These are phyloP conservation scores for Phyllosticta paracitricarpa DNA, from an alignment of 2,329 filamentous ascomycete species.

Conservation along the genomic window DNA sequence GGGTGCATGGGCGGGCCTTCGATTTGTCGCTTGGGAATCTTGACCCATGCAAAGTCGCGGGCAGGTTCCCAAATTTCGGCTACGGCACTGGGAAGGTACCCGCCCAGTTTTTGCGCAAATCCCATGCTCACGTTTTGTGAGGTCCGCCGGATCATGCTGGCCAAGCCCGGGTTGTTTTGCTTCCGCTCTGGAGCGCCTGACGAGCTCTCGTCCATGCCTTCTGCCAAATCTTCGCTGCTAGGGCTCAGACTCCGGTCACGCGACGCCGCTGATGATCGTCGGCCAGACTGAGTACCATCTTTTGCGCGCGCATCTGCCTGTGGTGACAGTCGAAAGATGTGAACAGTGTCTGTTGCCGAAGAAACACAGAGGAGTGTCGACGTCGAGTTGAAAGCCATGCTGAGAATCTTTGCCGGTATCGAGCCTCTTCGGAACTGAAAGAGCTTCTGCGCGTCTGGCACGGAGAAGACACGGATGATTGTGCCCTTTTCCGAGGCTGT, in stretches of 20 bases:
- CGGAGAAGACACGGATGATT: constrained; percentile 89
- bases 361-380: constrained; percentile 92
- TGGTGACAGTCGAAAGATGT: constrained; percentile 70
- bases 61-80: constrained; percentile 97
- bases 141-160: constrained; percentile 84
- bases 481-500: constrained; percentile 97
- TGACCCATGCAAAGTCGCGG: constrained; percentile 93
- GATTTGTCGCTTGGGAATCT: constrained; percentile 57
- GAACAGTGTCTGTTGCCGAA: constrained; percentile 90
- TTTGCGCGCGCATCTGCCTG: not conserved
- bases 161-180: constrained; percentile 61
- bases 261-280: constrained; percentile 15
- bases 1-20: constrained; percentile 21
- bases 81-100: constrained; percentile 85
- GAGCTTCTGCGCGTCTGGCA: constrained; percentile 83
- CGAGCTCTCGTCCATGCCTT: constrained; percentile 31
- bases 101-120: constrained; percentile 79
- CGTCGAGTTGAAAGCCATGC: constrained; percentile 96
- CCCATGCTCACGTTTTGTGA: constrained; percentile 88
- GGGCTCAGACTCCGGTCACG: constrained; percentile 35
- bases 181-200: constrained; percentile 26
- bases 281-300: constrained; percentile 16
- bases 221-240: constrained; percentile 27
- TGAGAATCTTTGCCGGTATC: constrained; percentile 91
- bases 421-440: constrained; percentile 94